Evolutionary conservation across 768 basidiomycete species (phyloP).

Genomic region (Suillus subalutaceus): DNA sequence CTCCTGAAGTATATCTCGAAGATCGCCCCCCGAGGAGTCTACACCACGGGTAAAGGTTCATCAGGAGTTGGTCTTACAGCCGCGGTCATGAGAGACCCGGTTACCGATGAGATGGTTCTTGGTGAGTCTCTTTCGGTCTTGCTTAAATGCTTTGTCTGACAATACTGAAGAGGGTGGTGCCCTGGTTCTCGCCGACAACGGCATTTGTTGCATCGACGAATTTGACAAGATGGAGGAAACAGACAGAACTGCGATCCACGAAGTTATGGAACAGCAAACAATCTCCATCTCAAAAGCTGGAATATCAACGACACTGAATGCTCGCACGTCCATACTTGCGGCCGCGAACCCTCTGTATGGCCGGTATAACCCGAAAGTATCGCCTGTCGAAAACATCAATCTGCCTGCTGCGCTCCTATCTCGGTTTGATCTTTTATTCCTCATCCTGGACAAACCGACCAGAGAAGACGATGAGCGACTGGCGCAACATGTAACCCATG

Average conservation of each 20-base stretch:
- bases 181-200: conserved; percentile 98
- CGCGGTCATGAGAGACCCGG: conserved; percentile 98
- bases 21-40: conserved; percentile 95
- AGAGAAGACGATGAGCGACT: conserved; percentile 95
- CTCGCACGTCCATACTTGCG: conserved; percentile 95
- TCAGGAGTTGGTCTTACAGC: conserved; percentile 99
- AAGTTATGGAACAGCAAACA: conserved; percentile 99
- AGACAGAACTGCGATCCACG: conserved; percentile 97
- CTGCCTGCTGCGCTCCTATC: conserved; percentile 95
- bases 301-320: conserved; percentile 97
- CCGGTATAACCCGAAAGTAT: conserved; percentile 96
- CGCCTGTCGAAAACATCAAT: conserved; percentile 99
- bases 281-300: conserved; percentile 99
- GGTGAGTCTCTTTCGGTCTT: conserved; percentile 56
- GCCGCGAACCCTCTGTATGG: conserved; percentile 98
- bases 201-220: conserved; percentile 99
- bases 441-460: conserved; percentile 94
- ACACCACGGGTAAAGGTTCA: conserved; percentile 98
- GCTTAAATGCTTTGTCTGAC: conserved; percentile 14
- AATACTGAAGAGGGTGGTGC: conserved; percentile 88
- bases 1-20: conserved; percentile 98
- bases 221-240: conserved; percentile 99
- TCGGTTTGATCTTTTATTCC: conserved; percentile 94
- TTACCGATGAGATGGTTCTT: conserved; percentile 99
- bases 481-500: conserved; percentile 96